Evolutionary conservation across 2,329 filamentous ascomycete species (phyloP), one percentile per base, ranked within the genome.

Genomic region (Botrytis fragariae): DNA sequence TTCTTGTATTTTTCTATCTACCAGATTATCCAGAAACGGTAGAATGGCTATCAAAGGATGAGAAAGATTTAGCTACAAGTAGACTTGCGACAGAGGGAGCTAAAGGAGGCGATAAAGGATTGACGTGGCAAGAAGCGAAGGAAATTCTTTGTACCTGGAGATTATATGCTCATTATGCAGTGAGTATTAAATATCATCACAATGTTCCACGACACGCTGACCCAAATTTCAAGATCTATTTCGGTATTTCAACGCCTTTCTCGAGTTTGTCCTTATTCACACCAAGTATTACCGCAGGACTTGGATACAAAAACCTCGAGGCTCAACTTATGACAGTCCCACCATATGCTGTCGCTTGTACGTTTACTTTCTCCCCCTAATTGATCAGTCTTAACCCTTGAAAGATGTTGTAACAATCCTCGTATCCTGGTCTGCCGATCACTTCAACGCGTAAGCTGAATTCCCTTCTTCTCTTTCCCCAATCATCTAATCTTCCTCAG

Each of bases 301-400:
- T 88, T 1, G 85, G 85, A 3, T 87, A 85, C 76, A 79, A 86
- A n/a, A 85, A 87, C 70, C 83, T 90, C n/a, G 80, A 83, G 64
- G 89, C 89, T 7, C 90, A 92, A 80, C 81, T 92, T 32, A 89
- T 92, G 85, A 91, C 89, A 0, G 89, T 92, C 0, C 89, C 90
- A 1, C 89, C 90, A 0, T 92, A 89, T 79, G 89, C 87, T 1
- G 87, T 87, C 2, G 88, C 87, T 9, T 90, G 90, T 80, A 76
- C 72, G 76, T 76, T 35, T 42, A 22, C 4, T 42, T 48, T 29
- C 3, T 4, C 20, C 20, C 10, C 3, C 44, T 64, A 32, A 3
- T 35, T 4, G 16, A 35, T 32, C 3, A 48, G 51, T 18, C 12
- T 60, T 73, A 25, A 68, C 51, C 8, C 35, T 57, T 6, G 3